Evolutionary conservation across 1,139 yeast species (phyloP).

Genomic region (Wickerhamomyces sp.): DNA sequence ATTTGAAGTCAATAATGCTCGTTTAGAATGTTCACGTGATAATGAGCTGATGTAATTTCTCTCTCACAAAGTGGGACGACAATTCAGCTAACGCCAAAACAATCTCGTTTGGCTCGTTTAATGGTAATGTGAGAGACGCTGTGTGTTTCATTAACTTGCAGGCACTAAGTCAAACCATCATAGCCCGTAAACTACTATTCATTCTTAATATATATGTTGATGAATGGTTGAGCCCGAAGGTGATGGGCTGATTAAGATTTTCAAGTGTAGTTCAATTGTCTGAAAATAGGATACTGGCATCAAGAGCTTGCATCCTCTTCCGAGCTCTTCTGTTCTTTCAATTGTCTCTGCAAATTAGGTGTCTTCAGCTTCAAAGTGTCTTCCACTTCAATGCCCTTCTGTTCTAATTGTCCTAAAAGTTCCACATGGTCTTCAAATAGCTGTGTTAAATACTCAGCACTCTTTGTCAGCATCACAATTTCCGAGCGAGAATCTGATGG

Average conservation of each 20-base stretch:
- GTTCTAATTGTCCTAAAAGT: constrained; percentile 9
- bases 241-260: too few species aligned
- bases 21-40: not conserved
- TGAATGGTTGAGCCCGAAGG: too few species aligned
- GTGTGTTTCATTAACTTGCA: too few species aligned
- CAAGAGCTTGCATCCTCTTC: not conserved
- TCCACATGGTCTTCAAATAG: constrained; percentile 13
- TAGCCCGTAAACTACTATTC: too few species aligned
- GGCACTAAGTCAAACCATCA: too few species aligned
- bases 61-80: not conserved
- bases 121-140: not conserved
- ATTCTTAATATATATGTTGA: too few species aligned
- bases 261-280: too few species aligned
- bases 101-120: not conserved
- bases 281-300: too few species aligned
- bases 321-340: not conserved
- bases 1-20: not conserved
- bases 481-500: constrained; percentile 21
- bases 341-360: not conserved
- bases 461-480: constrained; percentile 16
- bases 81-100: not conserved
- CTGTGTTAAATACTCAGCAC: constrained; percentile 13
- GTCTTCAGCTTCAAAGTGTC: constrained; percentile 4
- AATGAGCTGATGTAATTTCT: not conserved
- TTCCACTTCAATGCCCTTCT: constrained; percentile 6